These are phyloP conservation scores for Phyllosticta citrichinensis DNA, from an alignment of 2,329 filamentous ascomycete species.

Conservation along the genomic window DNA sequence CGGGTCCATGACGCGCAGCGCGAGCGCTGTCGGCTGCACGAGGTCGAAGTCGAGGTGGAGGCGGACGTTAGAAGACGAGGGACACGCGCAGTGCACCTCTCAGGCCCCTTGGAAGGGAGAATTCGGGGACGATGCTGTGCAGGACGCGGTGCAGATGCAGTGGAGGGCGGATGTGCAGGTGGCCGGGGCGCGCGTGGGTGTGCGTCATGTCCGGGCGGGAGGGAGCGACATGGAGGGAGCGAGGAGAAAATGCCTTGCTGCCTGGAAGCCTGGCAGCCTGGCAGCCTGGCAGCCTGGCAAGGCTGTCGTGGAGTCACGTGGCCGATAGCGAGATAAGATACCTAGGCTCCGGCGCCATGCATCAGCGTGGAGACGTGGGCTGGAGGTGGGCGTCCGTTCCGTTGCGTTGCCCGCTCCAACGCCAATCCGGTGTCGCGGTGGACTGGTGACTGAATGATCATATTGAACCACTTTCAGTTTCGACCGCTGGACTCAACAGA, in stretches of 20 bases:
- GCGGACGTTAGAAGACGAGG: neutral
- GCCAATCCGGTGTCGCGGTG: too few relatives aligned
- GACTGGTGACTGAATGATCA: neutral
- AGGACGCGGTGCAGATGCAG: neutral
- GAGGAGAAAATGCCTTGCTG: neutral
- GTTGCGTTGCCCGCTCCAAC: too few relatives aligned
- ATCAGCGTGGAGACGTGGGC: too few relatives aligned
- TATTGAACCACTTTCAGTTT: neutral
- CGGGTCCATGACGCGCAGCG: conserved; percentile 6
- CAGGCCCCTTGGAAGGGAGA: neutral
- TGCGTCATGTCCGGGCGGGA: neutral
- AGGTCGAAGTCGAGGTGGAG: neutral
- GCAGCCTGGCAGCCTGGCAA: too few relatives aligned
- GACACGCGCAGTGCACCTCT: neutral
- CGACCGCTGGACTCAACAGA: neutral
- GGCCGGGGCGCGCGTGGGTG: neutral
- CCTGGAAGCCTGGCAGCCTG: too few relatives aligned
- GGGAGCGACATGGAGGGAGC: too few relatives aligned
- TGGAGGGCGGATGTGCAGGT: neutral
- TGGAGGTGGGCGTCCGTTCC: too few relatives aligned
- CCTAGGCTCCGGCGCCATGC: too few relatives aligned
- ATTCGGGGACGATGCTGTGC: neutral
- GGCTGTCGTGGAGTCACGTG: too few relatives aligned
- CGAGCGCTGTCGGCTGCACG: neutral
- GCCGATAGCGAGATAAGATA: too few relatives aligned